Percentiles rank a stretch among this genome's conserved stretches.
phyloP scores from a whole-genome alignment of 768 basidiomycete genomes.

The Pilatotrama ljubarskyi region DNA sequence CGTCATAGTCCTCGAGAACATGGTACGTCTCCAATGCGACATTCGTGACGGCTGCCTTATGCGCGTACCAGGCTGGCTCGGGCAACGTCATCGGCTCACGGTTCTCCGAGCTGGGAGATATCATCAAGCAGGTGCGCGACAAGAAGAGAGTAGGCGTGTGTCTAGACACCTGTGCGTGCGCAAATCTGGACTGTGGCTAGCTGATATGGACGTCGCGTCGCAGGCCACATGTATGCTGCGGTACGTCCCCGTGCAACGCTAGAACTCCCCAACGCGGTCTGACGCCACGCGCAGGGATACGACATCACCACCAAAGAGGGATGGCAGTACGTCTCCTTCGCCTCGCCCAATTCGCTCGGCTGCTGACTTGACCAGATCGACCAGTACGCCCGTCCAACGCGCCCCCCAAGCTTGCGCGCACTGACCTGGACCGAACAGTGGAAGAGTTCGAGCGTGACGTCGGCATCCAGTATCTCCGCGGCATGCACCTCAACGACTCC shows the following conservation, averaged over 20 bases:
- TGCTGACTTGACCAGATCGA: constrained; percentile 27
- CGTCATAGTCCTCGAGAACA: constrained; percentile 76
- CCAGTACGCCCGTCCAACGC: constrained; percentile 9
- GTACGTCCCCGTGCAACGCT: constrained; percentile 39
- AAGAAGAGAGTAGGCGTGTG: constrained; percentile 80
- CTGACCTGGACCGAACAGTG: constrained; percentile 40
- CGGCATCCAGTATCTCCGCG: constrained; percentile 71
- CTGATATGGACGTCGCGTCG: too few relatives aligned
- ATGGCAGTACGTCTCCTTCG: constrained; percentile 58
- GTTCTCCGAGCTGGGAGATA: constrained; percentile 65
- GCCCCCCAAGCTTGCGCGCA: too few relatives aligned
- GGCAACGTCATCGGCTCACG: constrained; percentile 76
- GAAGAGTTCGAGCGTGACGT: constrained; percentile 64
- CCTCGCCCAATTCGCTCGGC: not conserved
- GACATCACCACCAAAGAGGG: constrained; percentile 73
- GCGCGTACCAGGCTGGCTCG: constrained; percentile 71
- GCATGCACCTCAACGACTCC: constrained; percentile 87
- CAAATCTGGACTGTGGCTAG: not conserved
- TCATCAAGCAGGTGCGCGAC: constrained; percentile 70
- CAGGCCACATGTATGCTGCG: constrained; percentile 79
- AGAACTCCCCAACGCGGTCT: not conserved
- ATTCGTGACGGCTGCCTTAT: too few relatives aligned
- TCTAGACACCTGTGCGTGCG: constrained; percentile 75
- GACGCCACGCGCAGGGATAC: constrained; percentile 54
- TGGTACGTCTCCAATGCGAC: constrained; percentile 47